Evolutionary conservation across 2,329 filamentous ascomycete genomes (phyloP), one percentile per base, ranked within the genome.

Genomic region (Talaromyces sp.): DNA sequence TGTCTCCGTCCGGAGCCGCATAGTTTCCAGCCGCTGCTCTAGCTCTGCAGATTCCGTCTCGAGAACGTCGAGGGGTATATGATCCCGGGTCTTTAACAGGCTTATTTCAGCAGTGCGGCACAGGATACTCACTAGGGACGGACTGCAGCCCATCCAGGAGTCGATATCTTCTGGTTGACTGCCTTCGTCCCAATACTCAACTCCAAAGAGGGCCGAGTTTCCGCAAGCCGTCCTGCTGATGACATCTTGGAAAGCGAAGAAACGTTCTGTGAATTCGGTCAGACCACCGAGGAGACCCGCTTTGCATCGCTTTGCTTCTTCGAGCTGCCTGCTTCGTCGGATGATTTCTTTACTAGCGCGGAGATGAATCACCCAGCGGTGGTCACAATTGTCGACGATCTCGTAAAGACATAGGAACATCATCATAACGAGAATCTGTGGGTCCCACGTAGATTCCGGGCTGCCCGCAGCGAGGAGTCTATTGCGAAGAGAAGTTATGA

Each of bases 221-320:
- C 80, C 82, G 60, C 82, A 84, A 0, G 82, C 82, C 0, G 82
- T 84, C 39, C 82, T 76, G 33, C 82, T 82, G 67, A 83, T 83
- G 16, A 82, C 80, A 65, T 84, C 82, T 65, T 83, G 82, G 14
- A 82, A 83, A 3, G 82, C 82, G 63, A 84, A 83, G 67, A 83
- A 83, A 1, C 77, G 75, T 66, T 83, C 82, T 0, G 80, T 71
- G 60, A 77, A 77, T 6, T 77, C 73, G 2, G 71, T 76, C 0
- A 77, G 71, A n/a, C 68, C 71, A 57, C 71, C 72, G 16, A 58
- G 66, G 43, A 9, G 63, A 27, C 27, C 68, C 69, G 45, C 62
- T 19, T 31, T 43, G 16, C 31, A 8, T n/a, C 19, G 22, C 5
- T 8, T 48, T 14, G 41, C 6, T 56, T 19, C 22, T 35, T 62